phyloP scores from a whole-genome alignment of 805 yeast species.

The Kluyveromyces siamensis region DNA sequence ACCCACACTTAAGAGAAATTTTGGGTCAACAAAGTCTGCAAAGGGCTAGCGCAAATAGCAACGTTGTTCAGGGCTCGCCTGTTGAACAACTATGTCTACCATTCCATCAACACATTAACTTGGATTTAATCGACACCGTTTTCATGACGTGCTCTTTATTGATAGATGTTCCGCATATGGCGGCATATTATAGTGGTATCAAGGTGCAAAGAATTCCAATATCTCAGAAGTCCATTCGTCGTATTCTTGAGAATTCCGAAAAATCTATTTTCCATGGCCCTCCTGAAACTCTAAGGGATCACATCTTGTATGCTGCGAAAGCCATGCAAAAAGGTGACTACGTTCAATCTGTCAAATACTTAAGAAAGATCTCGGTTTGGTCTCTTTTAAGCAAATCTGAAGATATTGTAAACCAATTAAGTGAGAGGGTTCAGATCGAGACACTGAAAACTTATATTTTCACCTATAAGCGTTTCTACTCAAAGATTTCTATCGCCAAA shows the following conservation, averaged over 20 bases:
- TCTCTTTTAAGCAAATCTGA: conserved; percentile 63
- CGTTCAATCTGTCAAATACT: conserved; percentile 63
- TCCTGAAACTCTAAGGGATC: conserved; percentile 92
- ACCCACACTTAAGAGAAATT: conserved; percentile 80
- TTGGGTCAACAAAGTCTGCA: conserved; percentile 81
- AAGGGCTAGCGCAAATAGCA: conserved; percentile 47
- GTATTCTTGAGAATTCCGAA: conserved; percentile 85
- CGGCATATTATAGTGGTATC: conserved; percentile 52
- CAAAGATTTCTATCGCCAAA: conserved; percentile 60
- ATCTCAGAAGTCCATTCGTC: conserved; percentile 76
- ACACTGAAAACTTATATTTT: conserved; percentile 90
- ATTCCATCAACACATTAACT: conserved; percentile 95
- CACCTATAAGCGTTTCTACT: conserved; percentile 68
- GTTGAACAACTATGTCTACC: conserved; percentile 72
- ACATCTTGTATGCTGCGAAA: conserved; percentile 85
- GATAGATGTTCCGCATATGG: conserved; percentile 86
- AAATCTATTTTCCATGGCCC: conserved; percentile 95
- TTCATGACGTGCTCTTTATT: conserved; percentile 84
- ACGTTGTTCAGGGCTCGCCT: conserved; percentile 24
- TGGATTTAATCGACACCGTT: conserved; percentile 89
- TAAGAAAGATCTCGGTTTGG: conserved; percentile 64
- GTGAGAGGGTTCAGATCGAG: conserved; percentile 73
- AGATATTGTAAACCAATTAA: conserved; percentile 59
- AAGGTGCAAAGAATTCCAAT: conserved; percentile 50
- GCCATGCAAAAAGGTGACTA: conserved; percentile 86